A percentile compares a stretch with the other conserved stretches of the same genome.
Evolutionary conservation across 2,329 filamentous ascomycete genomes (phyloP).

Genomic region (Zymoseptoria pseudotritici): DNA sequence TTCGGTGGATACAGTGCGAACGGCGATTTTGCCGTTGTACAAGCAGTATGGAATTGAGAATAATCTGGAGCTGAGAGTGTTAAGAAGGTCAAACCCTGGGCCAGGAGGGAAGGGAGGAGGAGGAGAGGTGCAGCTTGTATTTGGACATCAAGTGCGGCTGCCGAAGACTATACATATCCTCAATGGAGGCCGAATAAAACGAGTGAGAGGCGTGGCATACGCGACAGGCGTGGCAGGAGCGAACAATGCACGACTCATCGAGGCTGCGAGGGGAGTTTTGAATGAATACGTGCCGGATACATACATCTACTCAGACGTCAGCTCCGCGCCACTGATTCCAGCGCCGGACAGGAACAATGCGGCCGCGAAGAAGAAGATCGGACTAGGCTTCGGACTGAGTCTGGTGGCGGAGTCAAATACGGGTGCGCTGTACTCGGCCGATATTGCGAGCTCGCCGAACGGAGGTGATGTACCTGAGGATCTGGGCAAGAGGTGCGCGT

Average conservation of each 20-base stretch:
- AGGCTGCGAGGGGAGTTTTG: slow-evolving; percentile 75
- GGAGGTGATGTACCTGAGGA: slow-evolving; percentile 86
- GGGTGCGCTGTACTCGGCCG: slow-evolving; percentile 80
- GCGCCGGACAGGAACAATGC: slow-evolving; percentile 62
- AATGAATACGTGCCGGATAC: slow-evolving; percentile 83
- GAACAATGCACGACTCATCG: slow-evolving; percentile 94
- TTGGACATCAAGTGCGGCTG: slow-evolving; percentile 85
- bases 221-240: slow-evolving; percentile 83
- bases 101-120: slow-evolving; percentile 70
- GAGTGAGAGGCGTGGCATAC: slow-evolving; percentile 88
- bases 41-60: slow-evolving; percentile 84
- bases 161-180: slow-evolving; percentile 90
- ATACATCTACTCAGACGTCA: slow-evolving; percentile 70
- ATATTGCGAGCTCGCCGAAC: slow-evolving; percentile 63
- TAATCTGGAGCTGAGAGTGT: slow-evolving; percentile 74
- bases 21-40: slow-evolving; percentile 83
- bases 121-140: slow-evolving; percentile 86
- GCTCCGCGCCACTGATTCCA: slow-evolving; percentile 53
- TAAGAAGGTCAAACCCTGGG: slow-evolving; percentile 72
- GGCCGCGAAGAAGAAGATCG: slow-evolving; percentile 51
- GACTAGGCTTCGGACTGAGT: slow-evolving; percentile 85
- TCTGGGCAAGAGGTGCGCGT: slow-evolving; percentile 78
- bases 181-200: slow-evolving; percentile 75
- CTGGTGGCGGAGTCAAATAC: slow-evolving; percentile 88
- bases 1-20: slow-evolving; percentile 87